phyloP scores from a whole-genome alignment of 2,329 filamentous ascomycete genomes.

The Diaporthe velutina region DNA sequence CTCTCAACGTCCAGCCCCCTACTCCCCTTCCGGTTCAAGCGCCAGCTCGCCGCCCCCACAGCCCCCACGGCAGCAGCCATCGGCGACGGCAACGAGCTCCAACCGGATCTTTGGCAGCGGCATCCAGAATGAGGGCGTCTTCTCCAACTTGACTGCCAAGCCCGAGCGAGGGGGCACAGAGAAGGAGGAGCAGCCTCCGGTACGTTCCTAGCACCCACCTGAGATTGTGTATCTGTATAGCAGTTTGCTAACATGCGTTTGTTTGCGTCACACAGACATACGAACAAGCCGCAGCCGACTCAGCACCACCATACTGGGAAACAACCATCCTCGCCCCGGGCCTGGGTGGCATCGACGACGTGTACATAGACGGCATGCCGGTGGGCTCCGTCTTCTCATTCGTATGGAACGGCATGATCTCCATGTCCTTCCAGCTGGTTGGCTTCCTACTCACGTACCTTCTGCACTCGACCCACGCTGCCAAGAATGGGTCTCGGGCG shows the following conservation, averaged over 20 bases:
- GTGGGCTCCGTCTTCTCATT: slow-evolving; percentile 91
- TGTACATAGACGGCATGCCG: slow-evolving; percentile 96
- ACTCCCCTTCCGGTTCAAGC: slow-evolving; percentile 32
- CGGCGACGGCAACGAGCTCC: slow-evolving; percentile 34
- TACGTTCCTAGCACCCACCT: slow-evolving; percentile 62
- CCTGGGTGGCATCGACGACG: slow-evolving; percentile 89
- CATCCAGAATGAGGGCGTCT: slow-evolving; percentile 92
- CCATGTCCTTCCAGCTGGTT: slow-evolving; percentile 96
- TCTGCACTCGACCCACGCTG: slow-evolving; percentile 96
- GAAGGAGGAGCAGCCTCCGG: slow-evolving; percentile 91
- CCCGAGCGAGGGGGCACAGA: slow-evolving; percentile 84
- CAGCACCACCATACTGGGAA: slow-evolving; percentile 98
- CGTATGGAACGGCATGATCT: slow-evolving; percentile 95
- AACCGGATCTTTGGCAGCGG: slow-evolving; percentile 74
- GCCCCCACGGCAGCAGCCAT: slow-evolving; percentile 44
- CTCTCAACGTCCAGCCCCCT: background rate
- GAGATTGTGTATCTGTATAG: background rate
- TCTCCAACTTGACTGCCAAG: slow-evolving; percentile 93
- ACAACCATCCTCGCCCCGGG: slow-evolving; percentile 97
- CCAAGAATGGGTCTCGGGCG: slow-evolving; percentile 95
- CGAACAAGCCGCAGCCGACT: slow-evolving; percentile 96
- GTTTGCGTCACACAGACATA: slow-evolving; percentile 75
- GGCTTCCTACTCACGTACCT: slow-evolving; percentile 98
- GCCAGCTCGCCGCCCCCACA: slow-evolving; percentile 41
- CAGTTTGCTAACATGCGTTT: slow-evolving; percentile 49